Evolutionary conservation across 2,329 filamentous ascomycete genomes (phyloP), one percentile per base, ranked within the genome.

Genomic region (Lithohypha guttulata): DNA sequence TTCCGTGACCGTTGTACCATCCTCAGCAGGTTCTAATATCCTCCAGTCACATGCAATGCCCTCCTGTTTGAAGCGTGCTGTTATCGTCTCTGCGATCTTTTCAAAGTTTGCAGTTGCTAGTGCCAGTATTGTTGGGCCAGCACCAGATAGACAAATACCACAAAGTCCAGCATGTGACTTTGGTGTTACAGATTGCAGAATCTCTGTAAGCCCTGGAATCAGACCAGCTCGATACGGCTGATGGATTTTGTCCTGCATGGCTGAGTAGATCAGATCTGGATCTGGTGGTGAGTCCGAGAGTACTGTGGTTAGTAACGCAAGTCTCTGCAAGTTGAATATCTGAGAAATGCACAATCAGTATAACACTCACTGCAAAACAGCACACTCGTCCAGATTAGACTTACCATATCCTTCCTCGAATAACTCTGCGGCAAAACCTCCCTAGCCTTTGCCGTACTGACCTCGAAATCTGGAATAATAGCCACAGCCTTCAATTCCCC

Each of bases 211-310:
- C 1, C 89, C 91, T 1, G 91, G 91, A 51, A 98, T 93, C 46
- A 98, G 74, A 2, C 75, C 81, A 63, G 91, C 81, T 39, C 91
- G 81, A 67, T 98, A 96, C 29, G 86, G 91, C 63, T 98, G 91
- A 65, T 98, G 91, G 45, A 98, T 77, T 64, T 87, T 93, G 68
- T 98, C 91, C 65, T 96, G 91, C 91, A 98, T 98, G 32, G 87
- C 89, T 33, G 93, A 78, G 66, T 93, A 93, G 59, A 98, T 98
- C 61, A 93, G 81, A 53, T 93, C 81, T 15, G 91, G 81, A 56
- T 95, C 82, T 2, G 87, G 89, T 7, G 91, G 89, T 6, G 83
- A 89, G 59, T 85, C 80, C 48, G 87, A 86, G 31, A 98, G 72
- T 1, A 87, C 87, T 8, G 86, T 84, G 21, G 89, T 87, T 9